phyloP scores from a whole-genome alignment of 2,329 filamentous ascomycete genomes.

The Talaromyces verruculosus region DNA sequence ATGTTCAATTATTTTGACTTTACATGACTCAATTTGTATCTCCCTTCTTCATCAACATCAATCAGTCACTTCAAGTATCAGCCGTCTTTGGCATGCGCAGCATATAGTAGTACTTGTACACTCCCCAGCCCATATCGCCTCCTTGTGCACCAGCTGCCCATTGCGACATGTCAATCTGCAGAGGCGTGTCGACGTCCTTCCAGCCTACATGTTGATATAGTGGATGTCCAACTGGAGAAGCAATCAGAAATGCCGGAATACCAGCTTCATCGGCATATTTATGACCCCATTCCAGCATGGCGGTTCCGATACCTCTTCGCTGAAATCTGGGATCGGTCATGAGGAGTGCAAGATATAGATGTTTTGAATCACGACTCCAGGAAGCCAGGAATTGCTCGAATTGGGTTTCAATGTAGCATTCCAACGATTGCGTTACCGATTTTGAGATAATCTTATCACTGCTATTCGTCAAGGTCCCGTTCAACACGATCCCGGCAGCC shows the following conservation, averaged over 20 bases:
- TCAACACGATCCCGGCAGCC: not conserved
- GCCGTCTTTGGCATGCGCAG: constrained; percentile 7
- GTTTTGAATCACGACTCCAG: constrained; percentile 2
- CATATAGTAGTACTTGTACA: constrained; percentile 9
- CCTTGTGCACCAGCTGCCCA: constrained; percentile 1
- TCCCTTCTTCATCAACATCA: not conserved
- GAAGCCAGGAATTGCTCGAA: constrained; percentile 3
- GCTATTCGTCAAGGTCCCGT: not conserved
- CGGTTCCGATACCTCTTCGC: constrained; percentile 4
- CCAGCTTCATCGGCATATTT: not conserved
- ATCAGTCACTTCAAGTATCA: not conserved
- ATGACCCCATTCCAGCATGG: constrained; percentile 4
- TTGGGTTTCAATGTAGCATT: not conserved
- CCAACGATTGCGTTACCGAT: not conserved
- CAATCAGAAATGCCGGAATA: not conserved
- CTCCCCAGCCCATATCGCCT: constrained; percentile 6
- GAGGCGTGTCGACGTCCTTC: constrained; percentile 2
- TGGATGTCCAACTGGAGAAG: constrained; percentile 6
- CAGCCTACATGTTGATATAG: constrained; percentile 8
- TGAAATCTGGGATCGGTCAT: constrained; percentile 5
- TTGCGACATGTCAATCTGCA: constrained; percentile 5
- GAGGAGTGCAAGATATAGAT: constrained; percentile 8
- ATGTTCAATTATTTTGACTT: not conserved
- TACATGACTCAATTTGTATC: not conserved
- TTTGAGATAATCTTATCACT: not conserved